phyloP scores from a whole-genome alignment of 495 filamentous ascomycete genomes.

The Neurospora hispaniola region DNA sequence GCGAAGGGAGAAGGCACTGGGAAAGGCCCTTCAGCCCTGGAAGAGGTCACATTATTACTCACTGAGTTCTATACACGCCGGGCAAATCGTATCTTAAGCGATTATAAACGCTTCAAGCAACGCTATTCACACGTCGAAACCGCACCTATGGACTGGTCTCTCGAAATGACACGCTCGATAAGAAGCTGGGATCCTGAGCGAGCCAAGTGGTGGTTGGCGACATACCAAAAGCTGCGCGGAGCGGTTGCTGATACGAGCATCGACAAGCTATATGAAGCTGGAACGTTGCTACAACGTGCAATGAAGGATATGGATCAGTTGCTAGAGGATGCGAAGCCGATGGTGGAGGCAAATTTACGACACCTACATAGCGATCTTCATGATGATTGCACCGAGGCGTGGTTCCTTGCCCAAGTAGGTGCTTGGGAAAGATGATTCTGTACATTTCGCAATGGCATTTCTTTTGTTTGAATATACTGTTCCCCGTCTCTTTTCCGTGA shows the following conservation, averaged over 20 bases:
- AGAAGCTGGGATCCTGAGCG: rapidly evolving
- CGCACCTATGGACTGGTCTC: neutral
- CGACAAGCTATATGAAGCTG: neutral
- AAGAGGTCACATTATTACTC: neutral
- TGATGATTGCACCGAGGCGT: no score
- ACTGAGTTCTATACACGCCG: no score
- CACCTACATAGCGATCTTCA: no score
- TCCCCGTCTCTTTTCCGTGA: no score
- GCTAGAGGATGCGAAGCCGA: neutral
- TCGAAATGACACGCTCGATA: neutral
- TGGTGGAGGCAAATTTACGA: no score
- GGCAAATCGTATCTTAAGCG: neutral
- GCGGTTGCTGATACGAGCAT: neutral
- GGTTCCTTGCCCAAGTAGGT: no score
- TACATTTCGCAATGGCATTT: no score
- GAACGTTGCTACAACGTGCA: neutral
- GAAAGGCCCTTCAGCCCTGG: neutral
- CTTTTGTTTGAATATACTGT: no score
- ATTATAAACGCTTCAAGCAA: neutral
- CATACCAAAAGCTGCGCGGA: neutral
- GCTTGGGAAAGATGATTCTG: no score
- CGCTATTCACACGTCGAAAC: neutral
- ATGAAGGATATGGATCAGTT: neutral
- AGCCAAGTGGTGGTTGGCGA: neutral
- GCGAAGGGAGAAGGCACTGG: neutral